These are phyloP conservation scores for Pleurotus pulmonarius DNA, from an alignment of 768 basidiomycete species.

Conservation along the genomic window DNA sequence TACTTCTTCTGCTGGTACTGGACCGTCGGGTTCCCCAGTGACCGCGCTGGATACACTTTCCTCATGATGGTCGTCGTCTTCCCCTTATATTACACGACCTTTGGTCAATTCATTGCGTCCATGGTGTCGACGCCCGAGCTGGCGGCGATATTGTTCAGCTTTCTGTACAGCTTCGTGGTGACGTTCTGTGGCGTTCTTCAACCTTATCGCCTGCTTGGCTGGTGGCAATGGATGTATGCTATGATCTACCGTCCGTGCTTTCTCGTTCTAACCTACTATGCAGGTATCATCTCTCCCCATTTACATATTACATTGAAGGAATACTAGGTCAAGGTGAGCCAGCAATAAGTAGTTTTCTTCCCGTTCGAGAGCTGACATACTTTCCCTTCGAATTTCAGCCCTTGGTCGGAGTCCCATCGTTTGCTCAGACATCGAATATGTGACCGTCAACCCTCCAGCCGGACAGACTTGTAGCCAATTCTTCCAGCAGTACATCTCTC, in stretches of 20 bases:
- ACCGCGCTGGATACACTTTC: slow-evolving; percentile 56
- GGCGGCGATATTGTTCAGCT: slow-evolving; percentile 48
- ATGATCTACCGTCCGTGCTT: no score
- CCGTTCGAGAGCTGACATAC: slow-evolving; percentile 24
- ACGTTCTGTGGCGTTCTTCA: slow-evolving; percentile 64
- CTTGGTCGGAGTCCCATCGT: slow-evolving; percentile 44
- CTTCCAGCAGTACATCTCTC: slow-evolving; percentile 44
- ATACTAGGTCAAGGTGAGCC: slow-evolving; percentile 40
- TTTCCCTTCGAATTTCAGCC: slow-evolving; percentile 29
- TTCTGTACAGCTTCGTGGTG: slow-evolving; percentile 54
- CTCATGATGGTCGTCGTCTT: slow-evolving; percentile 29
- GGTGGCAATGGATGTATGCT: slow-evolving; percentile 75
- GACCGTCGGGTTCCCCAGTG: slow-evolving; percentile 57
- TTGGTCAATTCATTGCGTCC: slow-evolving; percentile 50
- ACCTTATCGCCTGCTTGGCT: slow-evolving; percentile 52
- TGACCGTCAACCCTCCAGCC: slow-evolving; percentile 51
- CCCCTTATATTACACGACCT: slow-evolving; percentile 40
- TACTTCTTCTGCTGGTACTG: slow-evolving; percentile 75
- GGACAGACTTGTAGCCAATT: slow-evolving; percentile 56
- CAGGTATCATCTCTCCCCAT: slow-evolving; percentile 43
- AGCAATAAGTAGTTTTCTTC: slow-evolving; percentile 22
- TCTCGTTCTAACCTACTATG: not conserved
- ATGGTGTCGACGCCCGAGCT: slow-evolving; percentile 55
- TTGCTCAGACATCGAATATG: slow-evolving; percentile 63
- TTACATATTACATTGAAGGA: slow-evolving; percentile 55